These are phyloP conservation scores for Berkeleyomyces rouxiae DNA, from an alignment of 2,329 filamentous ascomycete genomes.

Conservation along the genomic window DNA sequence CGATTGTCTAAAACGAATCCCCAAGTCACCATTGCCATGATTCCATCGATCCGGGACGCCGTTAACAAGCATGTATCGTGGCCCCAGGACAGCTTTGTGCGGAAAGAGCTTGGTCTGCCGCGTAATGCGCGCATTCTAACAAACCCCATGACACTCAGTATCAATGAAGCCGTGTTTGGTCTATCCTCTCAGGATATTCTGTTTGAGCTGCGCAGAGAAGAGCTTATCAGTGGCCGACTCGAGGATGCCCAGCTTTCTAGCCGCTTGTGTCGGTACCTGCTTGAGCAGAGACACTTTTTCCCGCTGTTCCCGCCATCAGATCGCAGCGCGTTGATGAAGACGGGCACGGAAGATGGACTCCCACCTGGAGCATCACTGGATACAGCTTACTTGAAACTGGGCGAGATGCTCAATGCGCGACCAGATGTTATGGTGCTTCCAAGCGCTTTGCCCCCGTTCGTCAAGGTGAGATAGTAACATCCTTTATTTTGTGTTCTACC, in stretches of 20 bases:
- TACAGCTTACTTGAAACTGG: slow-evolving; percentile 67
- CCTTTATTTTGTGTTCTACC: neutral
- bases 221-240: slow-evolving; percentile 25
- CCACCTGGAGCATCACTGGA: slow-evolving; percentile 68
- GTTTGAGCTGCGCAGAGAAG: slow-evolving; percentile 63
- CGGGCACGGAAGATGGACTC: slow-evolving; percentile 40
- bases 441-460: slow-evolving; percentile 69
- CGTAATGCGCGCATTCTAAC: slow-evolving; percentile 64
- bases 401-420: slow-evolving; percentile 73
- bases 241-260: slow-evolving; percentile 38
- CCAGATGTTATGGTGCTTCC: slow-evolving; percentile 77
- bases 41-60: slow-evolving; percentile 69
- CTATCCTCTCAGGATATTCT: slow-evolving; percentile 73
- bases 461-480: slow-evolving; percentile 46
- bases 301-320: slow-evolving; percentile 73
- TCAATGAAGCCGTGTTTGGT: slow-evolving; percentile 76
- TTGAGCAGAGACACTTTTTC: slow-evolving; percentile 84
- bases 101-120: slow-evolving; percentile 60
- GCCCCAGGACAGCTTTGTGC: slow-evolving; percentile 48
- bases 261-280: slow-evolving; percentile 56
- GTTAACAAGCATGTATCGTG: slow-evolving; percentile 74
- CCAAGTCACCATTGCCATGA: slow-evolving; percentile 60
- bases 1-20: slow-evolving; percentile 55
- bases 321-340: slow-evolving; percentile 48
- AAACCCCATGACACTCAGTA: slow-evolving; percentile 74